These are phyloP conservation scores for Trypanosoma cruzi DNA, from an alignment of 208 protist genomes.

Conservation along the genomic window DNA sequence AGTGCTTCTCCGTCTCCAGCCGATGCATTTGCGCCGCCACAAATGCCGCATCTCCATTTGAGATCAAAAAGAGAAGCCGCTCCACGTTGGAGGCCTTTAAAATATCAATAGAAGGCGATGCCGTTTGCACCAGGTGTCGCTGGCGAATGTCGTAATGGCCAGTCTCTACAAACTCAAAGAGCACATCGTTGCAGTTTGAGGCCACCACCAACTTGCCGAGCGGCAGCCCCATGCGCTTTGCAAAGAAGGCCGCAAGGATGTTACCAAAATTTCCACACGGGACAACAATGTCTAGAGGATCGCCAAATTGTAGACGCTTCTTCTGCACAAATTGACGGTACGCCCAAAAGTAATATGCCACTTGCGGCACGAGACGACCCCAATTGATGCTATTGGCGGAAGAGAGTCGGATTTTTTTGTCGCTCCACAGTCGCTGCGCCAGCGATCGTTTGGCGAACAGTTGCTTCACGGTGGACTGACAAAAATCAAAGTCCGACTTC, in stretches of 20 bases:
- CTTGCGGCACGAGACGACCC: slow-evolving; percentile 96
- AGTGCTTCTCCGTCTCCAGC: slow-evolving; percentile 64
- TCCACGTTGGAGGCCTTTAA: slow-evolving; percentile 96
- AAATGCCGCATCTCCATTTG: slow-evolving; percentile 63
- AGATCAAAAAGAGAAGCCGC: slow-evolving; percentile 93
- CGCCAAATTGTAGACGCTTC: slow-evolving; percentile 22
- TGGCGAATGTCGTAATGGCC: slow-evolving; percentile 83
- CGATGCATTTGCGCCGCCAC: slow-evolving; percentile 65
- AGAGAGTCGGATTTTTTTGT: slow-evolving; percentile 62
- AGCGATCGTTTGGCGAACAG: slow-evolving; percentile 89
- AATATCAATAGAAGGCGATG: slow-evolving; percentile 93
- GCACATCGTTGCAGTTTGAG: slow-evolving; percentile 96
- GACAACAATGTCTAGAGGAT: slow-evolving; percentile 87
- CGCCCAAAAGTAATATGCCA: slow-evolving; percentile 96
- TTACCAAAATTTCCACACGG: slow-evolving; percentile 98
- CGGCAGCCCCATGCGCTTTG: slow-evolving; percentile 91
- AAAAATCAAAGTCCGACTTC: slow-evolving; percentile 91
- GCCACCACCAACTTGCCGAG: slow-evolving; percentile 92
- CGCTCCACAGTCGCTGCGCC: slow-evolving; percentile 51
- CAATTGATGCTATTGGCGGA: slow-evolving; percentile 98
- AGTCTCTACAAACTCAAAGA: slow-evolving; percentile 91
- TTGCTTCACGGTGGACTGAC: slow-evolving; percentile 89
- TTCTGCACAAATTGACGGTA: slow-evolving; percentile 89
- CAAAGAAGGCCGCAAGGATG: slow-evolving; percentile 94
- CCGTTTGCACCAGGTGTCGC: slow-evolving; percentile 49